Evolutionary conservation across 2,329 filamentous ascomycete species (phyloP), one percentile per base, ranked within the genome.

Genomic region (Ophiocordyceps polyrhachis-furcata): DNA sequence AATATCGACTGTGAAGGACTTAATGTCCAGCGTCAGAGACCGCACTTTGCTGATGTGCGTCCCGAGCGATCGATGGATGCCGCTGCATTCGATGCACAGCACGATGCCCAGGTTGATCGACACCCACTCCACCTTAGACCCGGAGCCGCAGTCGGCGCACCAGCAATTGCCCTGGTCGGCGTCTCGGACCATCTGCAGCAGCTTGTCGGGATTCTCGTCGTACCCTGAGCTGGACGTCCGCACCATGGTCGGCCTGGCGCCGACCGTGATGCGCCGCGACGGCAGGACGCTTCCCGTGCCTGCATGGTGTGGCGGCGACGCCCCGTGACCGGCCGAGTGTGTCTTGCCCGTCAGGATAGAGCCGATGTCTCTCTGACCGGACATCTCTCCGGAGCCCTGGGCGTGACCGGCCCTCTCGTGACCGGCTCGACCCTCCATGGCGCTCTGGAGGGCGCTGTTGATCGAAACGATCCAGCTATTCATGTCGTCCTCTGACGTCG

Each of bases 11-110:
- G 91, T 96, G 60, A 98, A 98, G 0, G 88, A 95, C 45, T 84
- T 88, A 52, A 93, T 93, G 58, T 98, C 91, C 40, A 98, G 72
- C 0, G 91, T 98, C 40, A 98, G 72, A 13, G 91, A 96, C 45
- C 91, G 83, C 38, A 98, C 79, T 65, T 98, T 98, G 62, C 87
- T 94, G 57, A 98, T 95, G 61, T 98, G 91, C 2, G 91, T 98
- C 13, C 91, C 91, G 4, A 98, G 72, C 1, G 89, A 96, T 40
- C 91, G 79, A 62, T 98, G 91, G 49, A 98, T 95, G 50, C 91
- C 91, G 58, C 88, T 94, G 64, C 91, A 98, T 62, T 98, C 89
- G 58, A 95, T 95, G 65, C 91, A 98, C 19, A 98, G 73, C 45
- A 98, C 81, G 48, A 98, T 94, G 41, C 85, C 91, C 5, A 98